Evolutionary conservation across 106 monocot species (phyloP).

Genomic region (Allium cepa): DNA sequence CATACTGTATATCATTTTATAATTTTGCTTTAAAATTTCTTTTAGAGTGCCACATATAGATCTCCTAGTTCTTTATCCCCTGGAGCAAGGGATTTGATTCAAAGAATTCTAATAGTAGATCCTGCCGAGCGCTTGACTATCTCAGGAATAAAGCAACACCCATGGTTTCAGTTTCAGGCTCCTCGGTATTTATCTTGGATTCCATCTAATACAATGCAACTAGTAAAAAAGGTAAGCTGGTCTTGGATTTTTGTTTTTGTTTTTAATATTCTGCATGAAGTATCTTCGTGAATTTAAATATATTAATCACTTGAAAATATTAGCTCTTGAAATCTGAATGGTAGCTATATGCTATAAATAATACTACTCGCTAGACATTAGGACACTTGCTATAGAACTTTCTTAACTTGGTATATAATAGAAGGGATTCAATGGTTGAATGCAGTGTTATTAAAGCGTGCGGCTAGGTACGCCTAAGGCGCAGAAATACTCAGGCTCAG

Average conservation of each 20-base stretch:
- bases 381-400: too few species aligned
- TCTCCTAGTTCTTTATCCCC: conserved; percentile 25
- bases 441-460: too few species aligned
- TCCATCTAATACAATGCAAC: conserved; percentile 24
- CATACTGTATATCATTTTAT: too few species aligned
- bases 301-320: too few species aligned
- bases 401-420: too few species aligned
- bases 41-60: conserved; percentile 23
- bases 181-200: conserved; percentile 26
- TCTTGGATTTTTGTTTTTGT: background rate
- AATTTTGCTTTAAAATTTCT: background rate
- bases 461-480: too few species aligned
- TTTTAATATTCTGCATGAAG: background rate
- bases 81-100: conserved; percentile 32
- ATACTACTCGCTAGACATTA: too few species aligned
- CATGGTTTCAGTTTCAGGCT: conserved; percentile 30
- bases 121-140: conserved; percentile 27
- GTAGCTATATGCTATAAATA: too few species aligned
- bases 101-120: conserved; percentile 29
- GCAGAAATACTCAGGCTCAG: too few species aligned
- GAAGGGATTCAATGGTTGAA: too few species aligned
- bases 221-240: conserved; percentile 18
- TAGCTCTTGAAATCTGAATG: too few species aligned
- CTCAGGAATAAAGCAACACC: conserved; percentile 19
- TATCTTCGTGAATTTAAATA: too few species aligned